Base-by-base conservation (phyloP, 1,284 basidiomycete genomes). In the Ceratobasidium sp. region DNA sequence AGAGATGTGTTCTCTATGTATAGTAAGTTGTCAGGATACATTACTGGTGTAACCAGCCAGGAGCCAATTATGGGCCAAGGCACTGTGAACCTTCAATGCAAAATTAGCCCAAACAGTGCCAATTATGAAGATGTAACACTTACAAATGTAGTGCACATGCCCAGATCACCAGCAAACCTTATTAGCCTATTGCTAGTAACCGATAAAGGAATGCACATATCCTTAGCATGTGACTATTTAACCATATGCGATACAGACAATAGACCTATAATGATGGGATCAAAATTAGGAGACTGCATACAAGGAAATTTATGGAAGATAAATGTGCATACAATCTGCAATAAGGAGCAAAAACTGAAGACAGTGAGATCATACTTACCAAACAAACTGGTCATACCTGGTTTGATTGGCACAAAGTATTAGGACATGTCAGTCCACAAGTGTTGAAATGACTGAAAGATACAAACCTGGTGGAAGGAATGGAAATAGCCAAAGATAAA, bases 161-260 rank as follows among this genome's bases (percentile, higher is more conserved):
- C 83, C 0, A 74, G 76, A 27, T 76, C 81, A 16, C 80, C 78
- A 0, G 79, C 81, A 74, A 83, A 83, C 58, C 79, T 84, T 0
- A 76, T 84, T 8, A 83, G 82, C 0, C 56, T 58, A 58, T 58
- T 19, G 27, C 56, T 58, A 29, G 37, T 58, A 5, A 58, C 56
- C 19, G 56, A 58, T 58, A 58, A 58, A 58, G 56, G 56, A 11
- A 58, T 58, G 56, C n/a, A 31, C 14, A 31, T 58, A 37, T 58
- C 31, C 6, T n/a, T 58, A 6, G 24, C 37, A 29, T 31, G 34
- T 11, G 24, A 58, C 31, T 31, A 19, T n/a, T 58, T 37, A 37
- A 14, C 9, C 2, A 16, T 58, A 4, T 37, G 4, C n/a, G 56
- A 37, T 83, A 22, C 61, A 41, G 46, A 41, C 43, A 48, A n/a